These are phyloP conservation scores for Aureobasidium musti DNA, from an alignment of 2,329 filamentous ascomycete genomes.

Conservation along the genomic window DNA sequence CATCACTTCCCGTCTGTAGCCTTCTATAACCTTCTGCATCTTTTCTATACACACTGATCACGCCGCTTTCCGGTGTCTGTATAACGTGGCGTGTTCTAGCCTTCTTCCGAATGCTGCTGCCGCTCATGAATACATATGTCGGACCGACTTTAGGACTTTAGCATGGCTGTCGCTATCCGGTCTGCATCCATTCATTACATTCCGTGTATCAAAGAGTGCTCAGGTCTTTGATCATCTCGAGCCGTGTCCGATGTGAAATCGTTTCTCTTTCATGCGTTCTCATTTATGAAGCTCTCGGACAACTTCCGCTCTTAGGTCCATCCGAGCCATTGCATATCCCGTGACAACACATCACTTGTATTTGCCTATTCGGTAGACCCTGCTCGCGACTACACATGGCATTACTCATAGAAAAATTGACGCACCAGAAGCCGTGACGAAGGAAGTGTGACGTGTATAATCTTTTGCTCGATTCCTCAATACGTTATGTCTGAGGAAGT, in stretches of 20 bases:
- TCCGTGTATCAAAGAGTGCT: background rate
- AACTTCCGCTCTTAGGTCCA: background rate
- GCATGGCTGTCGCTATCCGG: too few relatives aligned
- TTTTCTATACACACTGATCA: background rate
- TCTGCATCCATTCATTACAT: background rate
- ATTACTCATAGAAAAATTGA: background rate
- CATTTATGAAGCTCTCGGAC: background rate
- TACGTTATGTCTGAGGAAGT: background rate
- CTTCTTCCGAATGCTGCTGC: background rate
- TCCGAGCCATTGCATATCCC: background rate
- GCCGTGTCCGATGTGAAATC: background rate
- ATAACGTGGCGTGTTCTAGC: background rate
- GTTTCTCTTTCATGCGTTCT: background rate
- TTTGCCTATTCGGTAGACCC: background rate
- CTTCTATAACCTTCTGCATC: background rate
- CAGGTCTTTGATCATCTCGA: background rate
- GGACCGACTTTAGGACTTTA: background rate
- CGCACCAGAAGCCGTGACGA: background rate
- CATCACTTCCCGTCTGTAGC: background rate
- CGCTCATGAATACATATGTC: background rate
- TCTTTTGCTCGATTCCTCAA: background rate
- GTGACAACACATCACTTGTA: background rate
- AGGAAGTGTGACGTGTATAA: background rate
- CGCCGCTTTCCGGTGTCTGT: background rate
- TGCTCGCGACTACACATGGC: background rate